These are phyloP conservation scores for Basidioascus undulatus DNA, from an alignment of 768 basidiomycete species.

Conservation along the genomic window DNA sequence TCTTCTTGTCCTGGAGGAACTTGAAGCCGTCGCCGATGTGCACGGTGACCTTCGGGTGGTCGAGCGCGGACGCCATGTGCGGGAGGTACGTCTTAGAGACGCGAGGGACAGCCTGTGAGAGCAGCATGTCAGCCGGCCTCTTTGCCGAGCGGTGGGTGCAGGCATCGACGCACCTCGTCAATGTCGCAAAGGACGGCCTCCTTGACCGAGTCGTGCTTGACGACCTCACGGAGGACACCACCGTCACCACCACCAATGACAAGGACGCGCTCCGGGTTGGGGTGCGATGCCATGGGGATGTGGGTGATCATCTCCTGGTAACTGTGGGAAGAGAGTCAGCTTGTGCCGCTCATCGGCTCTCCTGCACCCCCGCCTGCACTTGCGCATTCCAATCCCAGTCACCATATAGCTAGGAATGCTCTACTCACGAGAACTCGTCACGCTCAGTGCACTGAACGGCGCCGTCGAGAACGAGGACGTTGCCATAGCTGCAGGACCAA, in stretches of 20 bases:
- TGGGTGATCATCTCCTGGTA: constrained; percentile 98
- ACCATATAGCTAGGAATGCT: too few species aligned
- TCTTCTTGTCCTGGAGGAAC: constrained; percentile 70
- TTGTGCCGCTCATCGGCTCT: background rate
- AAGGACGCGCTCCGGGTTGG: constrained; percentile 82
- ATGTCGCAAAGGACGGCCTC: constrained; percentile 91
- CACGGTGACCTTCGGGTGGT: constrained; percentile 56
- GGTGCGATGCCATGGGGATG: constrained; percentile 83
- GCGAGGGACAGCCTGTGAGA: constrained; percentile 56
- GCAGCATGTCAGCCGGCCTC: background rate
- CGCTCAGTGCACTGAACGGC: constrained; percentile 93
- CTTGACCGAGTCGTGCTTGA: constrained; percentile 79
- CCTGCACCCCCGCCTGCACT: too few species aligned
- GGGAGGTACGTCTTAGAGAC: constrained; percentile 84
- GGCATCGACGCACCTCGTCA: constrained; percentile 42
- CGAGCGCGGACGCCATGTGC: constrained; percentile 68
- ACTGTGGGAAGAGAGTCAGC: constrained; percentile 21
- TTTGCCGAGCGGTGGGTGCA: background rate
- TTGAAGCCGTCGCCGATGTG: constrained; percentile 89
- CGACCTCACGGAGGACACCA: constrained; percentile 86
- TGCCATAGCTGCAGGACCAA: constrained; percentile 89
- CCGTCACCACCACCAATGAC: constrained; percentile 98
- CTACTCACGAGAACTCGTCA: constrained; percentile 88
- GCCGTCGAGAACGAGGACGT: constrained; percentile 82
- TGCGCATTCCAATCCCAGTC: too few species aligned